A percentile compares a stretch with the other conserved stretches of the same genome.
Evolutionary conservation across 345 rosid genomes (phyloP).

Genomic region (Passiflora organensis): DNA sequence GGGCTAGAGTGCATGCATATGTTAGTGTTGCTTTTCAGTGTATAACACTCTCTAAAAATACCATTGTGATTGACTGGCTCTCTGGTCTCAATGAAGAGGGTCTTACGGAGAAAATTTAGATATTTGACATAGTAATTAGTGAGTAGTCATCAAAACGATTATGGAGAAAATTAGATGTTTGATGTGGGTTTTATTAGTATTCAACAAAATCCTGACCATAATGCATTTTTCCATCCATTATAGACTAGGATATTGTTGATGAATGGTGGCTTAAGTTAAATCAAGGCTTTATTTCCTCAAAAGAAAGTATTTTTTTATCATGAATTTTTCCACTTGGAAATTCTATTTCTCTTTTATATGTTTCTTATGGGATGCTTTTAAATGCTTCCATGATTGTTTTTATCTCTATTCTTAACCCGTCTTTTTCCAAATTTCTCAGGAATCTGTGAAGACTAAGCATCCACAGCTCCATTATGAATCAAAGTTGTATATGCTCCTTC

Average conservation of each 20-base stretch:
- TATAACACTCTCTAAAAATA: background rate
- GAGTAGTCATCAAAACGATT: too few species aligned
- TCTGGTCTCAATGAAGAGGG: conserved; percentile 2
- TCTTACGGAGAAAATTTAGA: background rate
- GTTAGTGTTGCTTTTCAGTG: background rate
- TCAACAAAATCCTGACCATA: background rate
- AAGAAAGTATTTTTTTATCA: background rate
- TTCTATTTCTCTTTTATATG: background rate
- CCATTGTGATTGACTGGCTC: background rate
- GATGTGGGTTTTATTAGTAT: background rate
- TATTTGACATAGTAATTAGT: too few species aligned
- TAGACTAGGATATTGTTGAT: background rate
- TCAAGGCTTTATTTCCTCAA: background rate
- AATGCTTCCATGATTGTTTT: background rate
- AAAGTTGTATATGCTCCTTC: conserved; percentile 78
- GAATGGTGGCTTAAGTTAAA: background rate
- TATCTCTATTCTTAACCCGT: background rate
- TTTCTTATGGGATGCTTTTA: too few species aligned
- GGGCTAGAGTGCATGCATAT: background rate
- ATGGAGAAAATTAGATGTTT: background rate
- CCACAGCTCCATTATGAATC: conserved; percentile 91
- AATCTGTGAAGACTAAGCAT: conserved; percentile 77
- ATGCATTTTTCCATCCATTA: background rate
- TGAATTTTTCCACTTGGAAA: background rate
- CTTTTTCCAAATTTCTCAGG: conserved; percentile 38